These are phyloP conservation scores for Ceratocystis colombiana DNA, from an alignment of 2,329 filamentous ascomycete genomes.

Conservation along the genomic window DNA sequence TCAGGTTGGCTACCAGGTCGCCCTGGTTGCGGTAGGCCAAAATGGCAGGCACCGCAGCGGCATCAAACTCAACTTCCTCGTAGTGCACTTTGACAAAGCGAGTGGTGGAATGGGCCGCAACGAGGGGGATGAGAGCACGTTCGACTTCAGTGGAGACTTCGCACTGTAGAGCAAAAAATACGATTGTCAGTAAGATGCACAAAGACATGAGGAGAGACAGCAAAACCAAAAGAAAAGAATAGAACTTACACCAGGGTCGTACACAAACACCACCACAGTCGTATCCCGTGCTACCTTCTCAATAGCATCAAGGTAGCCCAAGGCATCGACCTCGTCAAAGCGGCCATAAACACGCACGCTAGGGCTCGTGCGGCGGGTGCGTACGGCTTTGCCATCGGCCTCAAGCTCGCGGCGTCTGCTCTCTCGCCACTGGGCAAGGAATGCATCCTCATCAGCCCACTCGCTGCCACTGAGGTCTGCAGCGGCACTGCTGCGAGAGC, in stretches of 20 bases:
- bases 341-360: conserved; percentile 68
- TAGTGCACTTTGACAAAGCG: conserved; percentile 89
- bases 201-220: not conserved
- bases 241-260: conserved; percentile 65
- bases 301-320: conserved; percentile 90
- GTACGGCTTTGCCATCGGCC: conserved; percentile 45
- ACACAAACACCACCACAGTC: conserved; percentile 85
- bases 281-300: conserved; percentile 77
- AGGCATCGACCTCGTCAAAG: conserved; percentile 74
- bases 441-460: conserved; percentile 55
- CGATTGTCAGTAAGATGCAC: conserved; percentile 11
- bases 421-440: conserved; percentile 78
- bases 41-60: conserved; percentile 74
- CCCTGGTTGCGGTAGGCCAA: conserved; percentile 79
- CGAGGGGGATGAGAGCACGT: conserved; percentile 63
- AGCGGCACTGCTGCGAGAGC: conserved; percentile 30
- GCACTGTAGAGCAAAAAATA: conserved; percentile 46
- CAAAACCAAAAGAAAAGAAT: not conserved
- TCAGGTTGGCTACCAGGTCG: conserved; percentile 81
- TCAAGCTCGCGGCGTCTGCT: conserved; percentile 68
- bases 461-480: conserved; percentile 38
- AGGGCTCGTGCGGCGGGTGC: conserved; percentile 61
- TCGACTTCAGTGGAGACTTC: conserved; percentile 70
- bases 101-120: conserved; percentile 56
- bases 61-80: conserved; percentile 88